Conservation (phyloP, 2,329 filamentous ascomycete genomes). For the Ophiosphaerella herpotricha region DNA sequence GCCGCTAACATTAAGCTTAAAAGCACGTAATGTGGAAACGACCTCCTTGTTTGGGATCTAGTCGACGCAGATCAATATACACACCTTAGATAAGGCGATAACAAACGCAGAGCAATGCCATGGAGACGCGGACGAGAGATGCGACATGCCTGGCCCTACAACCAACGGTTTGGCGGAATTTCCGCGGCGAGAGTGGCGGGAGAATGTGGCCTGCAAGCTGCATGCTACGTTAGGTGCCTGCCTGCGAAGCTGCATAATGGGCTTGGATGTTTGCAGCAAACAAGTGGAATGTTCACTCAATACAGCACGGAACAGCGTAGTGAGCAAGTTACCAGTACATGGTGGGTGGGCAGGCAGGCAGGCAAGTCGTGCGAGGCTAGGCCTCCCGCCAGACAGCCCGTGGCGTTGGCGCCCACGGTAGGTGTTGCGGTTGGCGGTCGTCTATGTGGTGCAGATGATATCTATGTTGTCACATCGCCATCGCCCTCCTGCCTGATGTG, state of each 20-base stretch:
- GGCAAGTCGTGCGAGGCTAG: slow-evolving; percentile 1
- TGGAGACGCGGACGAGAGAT: slow-evolving; percentile 5
- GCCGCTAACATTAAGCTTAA: slow-evolving; percentile 42
- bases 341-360: neutral
- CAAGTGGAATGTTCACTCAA: neutral
- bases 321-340: neutral
- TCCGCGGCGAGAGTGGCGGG: slow-evolving; percentile 2
- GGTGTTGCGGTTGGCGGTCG: slow-evolving; percentile 3
- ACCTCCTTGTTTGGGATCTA: slow-evolving; percentile 39
- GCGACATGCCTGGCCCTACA: slow-evolving; percentile 2
- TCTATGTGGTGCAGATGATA: slow-evolving; percentile 11
- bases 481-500: slow-evolving; percentile 15
- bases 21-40: slow-evolving; percentile 31
- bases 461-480: neutral
- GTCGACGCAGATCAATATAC: slow-evolving; percentile 35
- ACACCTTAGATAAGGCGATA: slow-evolving; percentile 36
- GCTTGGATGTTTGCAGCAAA: neutral
- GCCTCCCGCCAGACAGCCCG: slow-evolving; percentile 6
- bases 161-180: neutral
- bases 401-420: slow-evolving; percentile 4
- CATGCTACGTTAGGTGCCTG: slow-evolving; percentile 1
- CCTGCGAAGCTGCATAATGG: neutral
- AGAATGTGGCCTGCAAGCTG: neutral
- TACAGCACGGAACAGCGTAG: neutral
- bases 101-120: slow-evolving; percentile 9